These are phyloP conservation scores for Cryptosporidium sp. DNA, from an alignment of 169 alveolate genomes.

Conservation along the genomic window DNA sequence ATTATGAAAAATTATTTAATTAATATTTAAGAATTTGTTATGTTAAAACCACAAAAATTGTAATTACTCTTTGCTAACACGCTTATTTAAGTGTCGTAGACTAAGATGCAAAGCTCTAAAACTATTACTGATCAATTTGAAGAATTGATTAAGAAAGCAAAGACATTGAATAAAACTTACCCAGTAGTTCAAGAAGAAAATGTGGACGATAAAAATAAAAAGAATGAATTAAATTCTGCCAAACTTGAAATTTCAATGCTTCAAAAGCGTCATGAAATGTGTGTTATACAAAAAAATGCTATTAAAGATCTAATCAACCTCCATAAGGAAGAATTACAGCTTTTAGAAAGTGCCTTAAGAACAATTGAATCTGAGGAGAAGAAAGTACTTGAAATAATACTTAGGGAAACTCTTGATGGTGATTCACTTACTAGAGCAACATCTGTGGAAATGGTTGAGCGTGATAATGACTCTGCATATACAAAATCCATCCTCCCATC, in stretches of 20 bases:
- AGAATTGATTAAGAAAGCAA: constrained; percentile 53
- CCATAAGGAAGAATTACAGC: constrained; percentile 36
- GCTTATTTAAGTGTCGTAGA: not conserved
- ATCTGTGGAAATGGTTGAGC: constrained; percentile 56
- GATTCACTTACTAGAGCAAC: constrained; percentile 23
- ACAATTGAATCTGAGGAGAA: constrained; percentile 54
- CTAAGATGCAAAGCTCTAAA: constrained; percentile 40
- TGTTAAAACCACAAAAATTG: not conserved
- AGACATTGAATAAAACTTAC: not conserved
- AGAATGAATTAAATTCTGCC: not conserved
- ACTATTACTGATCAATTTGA: constrained; percentile 56
- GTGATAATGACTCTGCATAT: not conserved
- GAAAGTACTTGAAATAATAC: constrained; percentile 8
- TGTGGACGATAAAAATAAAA: not conserved
- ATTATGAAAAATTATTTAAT: not conserved
- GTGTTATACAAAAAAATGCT: constrained; percentile 53
- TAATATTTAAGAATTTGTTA: not conserved
- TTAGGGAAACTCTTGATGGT: constrained; percentile 6
- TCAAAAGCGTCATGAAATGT: constrained; percentile 42
- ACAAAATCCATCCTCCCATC: not conserved
- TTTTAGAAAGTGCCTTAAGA: constrained; percentile 62
- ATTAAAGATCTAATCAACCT: constrained; percentile 30
- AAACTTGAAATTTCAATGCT: constrained; percentile 7
- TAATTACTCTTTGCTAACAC: not conserved
- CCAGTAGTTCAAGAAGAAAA: not conserved